phyloP scores from a whole-genome alignment of 805 yeast species.

The Blastobotrys attinorum region DNA sequence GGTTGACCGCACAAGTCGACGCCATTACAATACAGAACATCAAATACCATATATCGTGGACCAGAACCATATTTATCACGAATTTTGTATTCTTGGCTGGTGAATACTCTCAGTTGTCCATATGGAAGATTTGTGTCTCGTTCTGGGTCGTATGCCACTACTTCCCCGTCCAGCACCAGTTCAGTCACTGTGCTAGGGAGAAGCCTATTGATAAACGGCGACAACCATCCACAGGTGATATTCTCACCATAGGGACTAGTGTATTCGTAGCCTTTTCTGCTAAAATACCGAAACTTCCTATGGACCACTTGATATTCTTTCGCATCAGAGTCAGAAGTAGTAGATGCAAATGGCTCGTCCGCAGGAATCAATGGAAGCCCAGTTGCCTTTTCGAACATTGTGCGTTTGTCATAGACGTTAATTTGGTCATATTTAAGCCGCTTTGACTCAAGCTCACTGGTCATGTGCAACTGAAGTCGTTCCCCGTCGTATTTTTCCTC shows the following conservation, averaged over 20 bases:
- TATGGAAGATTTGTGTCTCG: conserved; percentile 56
- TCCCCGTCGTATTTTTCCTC: conserved; percentile 97
- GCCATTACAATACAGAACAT: conserved; percentile 65
- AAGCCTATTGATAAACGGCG: conserved; percentile 41
- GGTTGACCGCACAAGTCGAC: conserved; percentile 47
- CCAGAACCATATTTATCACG: conserved; percentile 15
- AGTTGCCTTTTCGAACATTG: conserved; percentile 24
- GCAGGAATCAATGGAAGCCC: background rate
- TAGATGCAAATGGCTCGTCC: too few species aligned
- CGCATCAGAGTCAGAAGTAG: too few species aligned
- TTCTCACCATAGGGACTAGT: conserved; percentile 59
- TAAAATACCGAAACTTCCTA: conserved; percentile 40
- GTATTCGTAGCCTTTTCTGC: conserved; percentile 67
- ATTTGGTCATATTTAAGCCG: background rate
- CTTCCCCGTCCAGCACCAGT: conserved; percentile 78
- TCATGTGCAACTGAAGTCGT: conserved; percentile 68
- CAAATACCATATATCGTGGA: conserved; percentile 46
- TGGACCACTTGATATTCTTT: background rate
- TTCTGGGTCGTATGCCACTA: conserved; percentile 74
- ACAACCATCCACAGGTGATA: conserved; percentile 34
- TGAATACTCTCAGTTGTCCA: conserved; percentile 46
- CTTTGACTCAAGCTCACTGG: background rate
- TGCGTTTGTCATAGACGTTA: conserved; percentile 5
- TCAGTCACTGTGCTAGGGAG: conserved; percentile 24
- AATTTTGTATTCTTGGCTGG: too few species aligned